Conservation (phyloP, 225 moss, liverwort and hornwort species). For the Thuidium tamariscinum region DNA sequence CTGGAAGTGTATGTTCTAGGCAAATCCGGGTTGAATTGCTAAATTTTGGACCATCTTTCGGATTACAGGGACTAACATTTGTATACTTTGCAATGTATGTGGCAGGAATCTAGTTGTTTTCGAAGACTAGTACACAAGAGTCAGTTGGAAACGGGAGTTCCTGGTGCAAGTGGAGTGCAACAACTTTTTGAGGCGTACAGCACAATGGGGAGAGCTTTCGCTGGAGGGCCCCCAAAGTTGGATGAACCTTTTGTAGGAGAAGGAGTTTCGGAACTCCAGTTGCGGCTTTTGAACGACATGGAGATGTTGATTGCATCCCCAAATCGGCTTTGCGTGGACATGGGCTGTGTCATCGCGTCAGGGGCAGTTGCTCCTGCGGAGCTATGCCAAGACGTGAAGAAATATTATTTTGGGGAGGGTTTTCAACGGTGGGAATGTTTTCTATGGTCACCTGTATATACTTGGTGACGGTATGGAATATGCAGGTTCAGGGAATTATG, state of each 20-base stretch:
- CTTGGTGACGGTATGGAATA: slow-evolving; percentile 9
- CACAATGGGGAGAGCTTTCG: slow-evolving; percentile 28
- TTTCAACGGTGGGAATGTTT: slow-evolving; percentile 18
- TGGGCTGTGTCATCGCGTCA: slow-evolving; percentile 32
- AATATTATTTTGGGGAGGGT: slow-evolving; percentile 29
- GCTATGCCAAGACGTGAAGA: slow-evolving; percentile 9
- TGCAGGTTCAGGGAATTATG: slow-evolving; percentile 4
- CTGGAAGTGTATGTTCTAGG: neutral
- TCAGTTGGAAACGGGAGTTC: slow-evolving; percentile 20
- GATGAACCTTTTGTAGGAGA: slow-evolving; percentile 16
- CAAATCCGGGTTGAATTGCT: neutral
- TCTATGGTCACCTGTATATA: neutral
- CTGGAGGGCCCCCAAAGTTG: slow-evolving; percentile 28
- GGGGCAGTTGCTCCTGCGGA: slow-evolving; percentile 7
- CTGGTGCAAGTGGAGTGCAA: slow-evolving; percentile 1
- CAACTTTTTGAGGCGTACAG: slow-evolving; percentile 18
- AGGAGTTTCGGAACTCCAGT: slow-evolving; percentile 15
- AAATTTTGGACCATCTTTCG: neutral
- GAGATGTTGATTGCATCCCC: neutral
- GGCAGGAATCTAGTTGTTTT: slow-evolving; percentile 19
- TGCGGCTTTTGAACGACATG: slow-evolving; percentile 16
- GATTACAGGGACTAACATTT: neutral
- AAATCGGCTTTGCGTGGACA: slow-evolving; percentile 8
- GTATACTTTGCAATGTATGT: neutral
- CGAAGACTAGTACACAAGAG: slow-evolving; percentile 6